A percentile compares a stretch with the other conserved stretches of the same genome.
Evolutionary conservation across 2,329 filamentous ascomycete species (phyloP).

Genomic region (Colletotrichum liriopes): DNA sequence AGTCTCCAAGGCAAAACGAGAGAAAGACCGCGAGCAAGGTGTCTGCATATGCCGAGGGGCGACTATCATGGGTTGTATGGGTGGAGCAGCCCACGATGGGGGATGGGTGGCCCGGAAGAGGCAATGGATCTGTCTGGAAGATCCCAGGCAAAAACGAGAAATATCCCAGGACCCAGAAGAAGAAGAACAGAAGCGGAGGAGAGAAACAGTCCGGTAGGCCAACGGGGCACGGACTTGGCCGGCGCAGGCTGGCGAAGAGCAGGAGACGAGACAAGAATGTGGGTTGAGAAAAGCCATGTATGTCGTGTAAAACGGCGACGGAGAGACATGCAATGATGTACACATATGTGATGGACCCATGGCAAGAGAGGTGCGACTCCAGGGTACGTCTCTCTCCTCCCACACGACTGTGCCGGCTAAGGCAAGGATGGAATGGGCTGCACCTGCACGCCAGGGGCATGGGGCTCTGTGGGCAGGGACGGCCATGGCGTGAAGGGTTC

Average conservation of each 20-base stretch:
- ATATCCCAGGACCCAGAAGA: conserved; percentile 4
- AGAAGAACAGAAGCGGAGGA: conserved; percentile 39
- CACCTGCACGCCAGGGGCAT: conserved; percentile 41
- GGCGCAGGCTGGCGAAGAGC: conserved; percentile 31
- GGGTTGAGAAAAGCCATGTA: conserved; percentile 24
- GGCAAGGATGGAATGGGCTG: conserved; percentile 25
- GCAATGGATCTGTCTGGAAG: conserved; percentile 43
- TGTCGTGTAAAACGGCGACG: conserved; percentile 42
- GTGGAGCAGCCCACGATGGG: conserved; percentile 50
- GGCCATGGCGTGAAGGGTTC: conserved; percentile 33
- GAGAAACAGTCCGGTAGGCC: conserved; percentile 27
- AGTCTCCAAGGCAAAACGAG: conserved; percentile 31
- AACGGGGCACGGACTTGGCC: conserved; percentile 25
- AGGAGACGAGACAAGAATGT: conserved; percentile 24
- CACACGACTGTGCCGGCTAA: conserved; percentile 18
- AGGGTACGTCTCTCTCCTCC: conserved; percentile 11
- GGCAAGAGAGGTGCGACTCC: conserved; percentile 21
- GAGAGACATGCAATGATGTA: conserved; percentile 32
- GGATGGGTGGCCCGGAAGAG: conserved; percentile 47
- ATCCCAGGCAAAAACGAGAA: not conserved
- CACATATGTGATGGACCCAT: conserved; percentile 2
- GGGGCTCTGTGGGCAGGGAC: conserved; percentile 43
- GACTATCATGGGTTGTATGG: conserved; percentile 47
- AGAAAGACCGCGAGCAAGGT: conserved; percentile 44
- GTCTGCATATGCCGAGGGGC: conserved; percentile 59